A percentile compares a stretch with the other conserved stretches of the same genome.
Conservation (phyloP, 73 alveolate species). For the Tetrahymena malaccensis region DNA sequence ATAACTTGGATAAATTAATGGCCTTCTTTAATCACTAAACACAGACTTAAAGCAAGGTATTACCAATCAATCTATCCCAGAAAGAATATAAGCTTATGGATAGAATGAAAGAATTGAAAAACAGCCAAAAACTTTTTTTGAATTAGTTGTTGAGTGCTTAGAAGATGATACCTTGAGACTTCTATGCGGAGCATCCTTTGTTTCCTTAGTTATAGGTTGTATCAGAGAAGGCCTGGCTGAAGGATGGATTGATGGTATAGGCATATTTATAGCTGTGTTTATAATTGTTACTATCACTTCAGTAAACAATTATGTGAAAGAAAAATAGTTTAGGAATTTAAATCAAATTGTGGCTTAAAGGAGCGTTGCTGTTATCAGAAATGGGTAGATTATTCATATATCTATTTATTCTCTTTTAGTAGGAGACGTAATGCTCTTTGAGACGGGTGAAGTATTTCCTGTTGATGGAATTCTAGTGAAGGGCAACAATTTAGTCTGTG, state of each 20-base stretch:
- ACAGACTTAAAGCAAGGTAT: constrained; percentile 24
- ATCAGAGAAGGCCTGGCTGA: constrained; percentile 76
- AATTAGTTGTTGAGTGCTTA: constrained; percentile 62
- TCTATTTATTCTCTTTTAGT: constrained; percentile 71
- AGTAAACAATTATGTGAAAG: constrained; percentile 80
- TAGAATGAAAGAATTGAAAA: constrained; percentile 22
- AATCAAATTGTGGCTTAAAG: constrained; percentile 68
- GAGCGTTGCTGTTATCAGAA: constrained; percentile 65
- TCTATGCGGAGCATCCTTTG: constrained; percentile 87
- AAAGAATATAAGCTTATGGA: constrained; percentile 21
- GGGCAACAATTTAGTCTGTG: constrained; percentile 66
- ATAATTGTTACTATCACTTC: constrained; percentile 86
- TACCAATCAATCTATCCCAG: not conserved
- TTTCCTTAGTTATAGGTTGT: constrained; percentile 84
- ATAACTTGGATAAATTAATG: constrained; percentile 54
- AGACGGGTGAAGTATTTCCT: constrained; percentile 88
- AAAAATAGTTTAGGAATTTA: constrained; percentile 75
- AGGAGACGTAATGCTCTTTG: constrained; percentile 79
- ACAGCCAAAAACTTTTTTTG: constrained; percentile 12
- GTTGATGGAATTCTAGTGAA: constrained; percentile 85
- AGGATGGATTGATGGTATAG: constrained; percentile 98
- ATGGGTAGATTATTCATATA: constrained; percentile 55
- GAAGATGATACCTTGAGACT: constrained; percentile 91
- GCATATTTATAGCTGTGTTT: constrained; percentile 80
- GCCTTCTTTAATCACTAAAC: constrained; percentile 39